Conservation (phyloP, 148 eudicot genomes). For the Salicornia ramosissima region DNA sequence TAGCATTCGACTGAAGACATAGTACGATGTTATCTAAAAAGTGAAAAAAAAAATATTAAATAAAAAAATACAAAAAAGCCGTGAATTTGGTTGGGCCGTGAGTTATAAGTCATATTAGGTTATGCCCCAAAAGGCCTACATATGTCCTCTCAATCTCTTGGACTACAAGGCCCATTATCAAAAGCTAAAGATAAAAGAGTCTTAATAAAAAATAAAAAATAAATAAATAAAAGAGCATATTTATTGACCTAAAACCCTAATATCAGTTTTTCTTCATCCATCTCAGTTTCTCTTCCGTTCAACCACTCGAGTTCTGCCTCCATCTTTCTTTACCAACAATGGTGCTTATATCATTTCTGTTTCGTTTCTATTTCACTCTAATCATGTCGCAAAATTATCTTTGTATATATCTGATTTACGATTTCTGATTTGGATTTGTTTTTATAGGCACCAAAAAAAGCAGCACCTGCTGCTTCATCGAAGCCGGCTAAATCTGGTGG, state of each 20-base stretch:
- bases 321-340: conserved; percentile 8
- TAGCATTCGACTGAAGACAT: too few species aligned
- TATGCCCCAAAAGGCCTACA: too few species aligned
- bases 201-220: too few species aligned
- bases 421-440: not conserved
- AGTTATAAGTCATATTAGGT: too few species aligned
- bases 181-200: not conserved
- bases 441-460: conserved; percentile 84
- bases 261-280: not conserved
- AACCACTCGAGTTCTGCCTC: not conserved
- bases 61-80: too few species aligned
- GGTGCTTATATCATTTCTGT: not conserved
- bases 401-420: not conserved
- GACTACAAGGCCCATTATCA: not conserved
- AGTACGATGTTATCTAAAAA: too few species aligned
- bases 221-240: not conserved
- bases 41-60: too few species aligned
- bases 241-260: not conserved
- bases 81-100: too few species aligned
- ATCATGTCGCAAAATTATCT: too few species aligned
- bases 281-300: not conserved
- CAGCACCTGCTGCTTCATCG: conserved; percentile 79
- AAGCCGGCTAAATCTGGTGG: conserved; percentile 97
- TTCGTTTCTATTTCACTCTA: not conserved
- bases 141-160: too few species aligned